Evolutionary conservation across 2,329 filamentous ascomycete species (phyloP).

Genomic region (Zymoseptoria passerinii): DNA sequence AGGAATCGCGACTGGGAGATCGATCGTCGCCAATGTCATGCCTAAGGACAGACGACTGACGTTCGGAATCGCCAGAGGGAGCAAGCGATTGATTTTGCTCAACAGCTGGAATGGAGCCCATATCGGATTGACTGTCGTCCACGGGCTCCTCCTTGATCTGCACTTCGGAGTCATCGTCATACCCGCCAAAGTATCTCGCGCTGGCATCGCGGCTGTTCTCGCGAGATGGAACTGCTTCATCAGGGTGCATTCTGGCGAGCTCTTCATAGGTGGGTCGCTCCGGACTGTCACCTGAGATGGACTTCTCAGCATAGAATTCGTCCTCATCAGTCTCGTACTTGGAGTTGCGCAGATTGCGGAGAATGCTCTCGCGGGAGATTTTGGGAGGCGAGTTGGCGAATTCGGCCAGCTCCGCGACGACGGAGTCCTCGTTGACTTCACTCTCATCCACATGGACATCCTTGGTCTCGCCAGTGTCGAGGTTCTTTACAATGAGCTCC

Average conservation of each 20-base stretch:
- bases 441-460: slow-evolving; percentile 15
- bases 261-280: slow-evolving; percentile 34
- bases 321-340: slow-evolving; percentile 43
- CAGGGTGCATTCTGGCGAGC: slow-evolving; percentile 62
- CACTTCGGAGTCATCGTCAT: slow-evolving; percentile 50
- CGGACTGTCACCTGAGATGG: slow-evolving; percentile 28
- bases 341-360: slow-evolving; percentile 70
- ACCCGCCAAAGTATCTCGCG: slow-evolving; percentile 19
- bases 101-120: slow-evolving; percentile 53
- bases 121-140: slow-evolving; percentile 52
- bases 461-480: slow-evolving; percentile 22
- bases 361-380: slow-evolving; percentile 88
- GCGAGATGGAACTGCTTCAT: slow-evolving; percentile 80
- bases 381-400: slow-evolving; percentile 49
- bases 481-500: slow-evolving; percentile 23
- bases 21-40: slow-evolving; percentile 43
- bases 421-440: slow-evolving; percentile 28
- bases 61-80: slow-evolving; percentile 38
- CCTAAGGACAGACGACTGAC: slow-evolving; percentile 48
- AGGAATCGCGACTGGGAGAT: slow-evolving; percentile 51
- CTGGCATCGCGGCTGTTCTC: slow-evolving; percentile 48
- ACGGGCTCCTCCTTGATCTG: slow-evolving; percentile 58
- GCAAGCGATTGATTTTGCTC: slow-evolving; percentile 45
- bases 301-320: slow-evolving; percentile 42
- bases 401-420: slow-evolving; percentile 26